Evolutionary conservation across 805 yeast species (phyloP).

Genomic region (Tetrapisispora arboricola): DNA sequence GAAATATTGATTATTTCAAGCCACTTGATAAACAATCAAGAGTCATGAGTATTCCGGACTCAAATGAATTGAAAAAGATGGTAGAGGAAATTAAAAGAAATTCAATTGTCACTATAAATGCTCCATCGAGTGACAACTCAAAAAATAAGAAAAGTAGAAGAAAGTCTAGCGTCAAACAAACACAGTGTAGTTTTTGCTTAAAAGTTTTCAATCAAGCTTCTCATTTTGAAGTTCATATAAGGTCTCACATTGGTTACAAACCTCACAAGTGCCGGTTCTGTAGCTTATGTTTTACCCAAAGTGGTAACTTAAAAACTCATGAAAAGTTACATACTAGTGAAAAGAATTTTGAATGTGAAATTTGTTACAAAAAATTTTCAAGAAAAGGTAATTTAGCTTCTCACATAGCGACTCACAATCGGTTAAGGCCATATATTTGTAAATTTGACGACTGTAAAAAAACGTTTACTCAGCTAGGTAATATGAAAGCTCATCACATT

Average conservation of each 20-base stretch:
- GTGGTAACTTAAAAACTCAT: slow-evolving; percentile 83
- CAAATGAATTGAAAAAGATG: slow-evolving; percentile 1
- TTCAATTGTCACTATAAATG: background rate
- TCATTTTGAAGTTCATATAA: slow-evolving; percentile 78
- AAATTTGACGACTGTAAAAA: slow-evolving; percentile 72
- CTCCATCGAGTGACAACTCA: background rate
- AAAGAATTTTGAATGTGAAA: slow-evolving; percentile 73
- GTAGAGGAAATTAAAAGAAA: background rate
- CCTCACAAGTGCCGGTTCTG: slow-evolving; percentile 77
- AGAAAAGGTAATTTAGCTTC: slow-evolving; percentile 90
- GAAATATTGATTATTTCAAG: background rate
- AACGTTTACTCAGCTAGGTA: slow-evolving; percentile 85
- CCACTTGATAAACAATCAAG: background rate
- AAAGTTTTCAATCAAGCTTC: slow-evolving; percentile 80
- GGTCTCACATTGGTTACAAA: slow-evolving; percentile 79
- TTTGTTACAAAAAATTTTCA: slow-evolving; percentile 70
- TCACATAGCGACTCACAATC: slow-evolving; percentile 72
- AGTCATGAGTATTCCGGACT: background rate
- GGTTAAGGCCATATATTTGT: slow-evolving; percentile 69
- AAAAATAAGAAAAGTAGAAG: slow-evolving; percentile 1
- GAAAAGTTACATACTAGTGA: slow-evolving; percentile 83
- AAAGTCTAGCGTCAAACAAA: slow-evolving; percentile 34
- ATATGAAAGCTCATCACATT: slow-evolving; percentile 89
- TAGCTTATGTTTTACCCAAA: slow-evolving; percentile 76
- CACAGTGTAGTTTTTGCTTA: slow-evolving; percentile 66